Percentiles rank a stretch among this genome's conserved stretches.
These are phyloP conservation scores for Adansonia gregorii DNA, from an alignment of 441 rosid genomes.

Conservation along the genomic window DNA sequence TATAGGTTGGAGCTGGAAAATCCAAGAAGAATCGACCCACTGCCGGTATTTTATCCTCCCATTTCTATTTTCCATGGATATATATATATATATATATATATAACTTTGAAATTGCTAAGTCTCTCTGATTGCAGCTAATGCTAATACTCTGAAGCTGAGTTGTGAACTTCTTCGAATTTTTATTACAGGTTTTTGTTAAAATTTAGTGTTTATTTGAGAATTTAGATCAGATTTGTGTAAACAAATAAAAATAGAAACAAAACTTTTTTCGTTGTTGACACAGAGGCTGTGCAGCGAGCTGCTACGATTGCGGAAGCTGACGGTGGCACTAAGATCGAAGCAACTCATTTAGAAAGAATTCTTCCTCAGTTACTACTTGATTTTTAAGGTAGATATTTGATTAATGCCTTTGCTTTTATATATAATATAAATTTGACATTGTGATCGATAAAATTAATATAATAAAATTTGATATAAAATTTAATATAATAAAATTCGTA, in stretches of 20 bases:
- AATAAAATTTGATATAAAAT: too few species aligned
- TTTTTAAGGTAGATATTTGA: constrained; percentile 46
- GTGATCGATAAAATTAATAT: too few species aligned
- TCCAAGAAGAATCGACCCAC: constrained; percentile 74
- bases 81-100: neutral
- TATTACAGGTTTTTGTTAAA: constrained; percentile 51
- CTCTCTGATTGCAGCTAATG: constrained; percentile 59
- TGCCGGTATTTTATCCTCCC: constrained; percentile 49
- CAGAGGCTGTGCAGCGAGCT: constrained; percentile 88
- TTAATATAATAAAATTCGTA: too few species aligned
- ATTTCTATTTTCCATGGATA: neutral
- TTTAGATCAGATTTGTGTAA: neutral
- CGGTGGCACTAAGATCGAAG: constrained; percentile 73
- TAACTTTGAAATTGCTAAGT: neutral
- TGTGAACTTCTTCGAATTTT: constrained; percentile 73
- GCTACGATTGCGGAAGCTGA: constrained; percentile 87
- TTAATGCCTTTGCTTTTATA: too few species aligned
- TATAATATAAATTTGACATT: too few species aligned
- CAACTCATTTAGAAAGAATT: constrained; percentile 86
- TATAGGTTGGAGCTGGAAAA: constrained; percentile 57
- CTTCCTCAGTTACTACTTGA: constrained; percentile 88
- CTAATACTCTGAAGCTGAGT: constrained; percentile 77
- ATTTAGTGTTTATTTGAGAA: neutral
- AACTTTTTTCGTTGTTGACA: neutral
- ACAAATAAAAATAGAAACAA: neutral